phyloP scores from a whole-genome alignment of 2,329 filamentous ascomycete genomes.

The Colletotrichum zoysiae region DNA sequence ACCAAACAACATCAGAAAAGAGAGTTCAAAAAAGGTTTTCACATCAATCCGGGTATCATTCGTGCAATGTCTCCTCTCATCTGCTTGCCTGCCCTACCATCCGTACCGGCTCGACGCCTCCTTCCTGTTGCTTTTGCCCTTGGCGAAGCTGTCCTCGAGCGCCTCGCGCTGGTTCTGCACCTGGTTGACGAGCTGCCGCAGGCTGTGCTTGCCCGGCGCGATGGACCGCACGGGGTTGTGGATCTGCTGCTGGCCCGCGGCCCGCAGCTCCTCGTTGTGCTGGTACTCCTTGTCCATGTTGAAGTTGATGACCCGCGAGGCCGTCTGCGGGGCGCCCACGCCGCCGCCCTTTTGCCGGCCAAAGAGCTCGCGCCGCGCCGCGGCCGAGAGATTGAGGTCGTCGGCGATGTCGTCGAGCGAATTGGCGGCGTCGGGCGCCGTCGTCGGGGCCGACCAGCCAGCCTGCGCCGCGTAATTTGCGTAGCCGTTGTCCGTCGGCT shows the following conservation, averaged over 20 bases:
- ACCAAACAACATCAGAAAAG: slow-evolving; percentile 13
- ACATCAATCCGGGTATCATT: slow-evolving; percentile 36
- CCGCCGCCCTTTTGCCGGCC: slow-evolving; percentile 68
- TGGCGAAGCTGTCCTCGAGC: slow-evolving; percentile 90
- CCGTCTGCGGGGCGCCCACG: slow-evolving; percentile 54
- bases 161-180: slow-evolving; percentile 87
- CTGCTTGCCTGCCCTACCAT: slow-evolving; percentile 64
- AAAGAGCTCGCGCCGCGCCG: slow-evolving; percentile 86
- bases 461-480: slow-evolving; percentile 53
- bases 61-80: not conserved
- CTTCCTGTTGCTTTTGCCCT: slow-evolving; percentile 81
- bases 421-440: slow-evolving; percentile 53
- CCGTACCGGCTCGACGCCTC: slow-evolving; percentile 89
- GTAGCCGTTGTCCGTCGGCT: slow-evolving; percentile 44
- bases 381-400: slow-evolving; percentile 82
- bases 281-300: slow-evolving; percentile 90
- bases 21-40: not conserved
- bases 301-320: slow-evolving; percentile 83
- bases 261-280: slow-evolving; percentile 82
- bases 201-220: slow-evolving; percentile 88
- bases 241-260: slow-evolving; percentile 75
- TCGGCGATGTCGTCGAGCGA: slow-evolving; percentile 79
- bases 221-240: slow-evolving; percentile 88
- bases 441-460: slow-evolving; percentile 49
- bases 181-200: slow-evolving; percentile 88